Base-by-base conservation (phyloP, 2,329 filamentous ascomycete species). In the Pseudopyrenochaeta lycopersici region DNA sequence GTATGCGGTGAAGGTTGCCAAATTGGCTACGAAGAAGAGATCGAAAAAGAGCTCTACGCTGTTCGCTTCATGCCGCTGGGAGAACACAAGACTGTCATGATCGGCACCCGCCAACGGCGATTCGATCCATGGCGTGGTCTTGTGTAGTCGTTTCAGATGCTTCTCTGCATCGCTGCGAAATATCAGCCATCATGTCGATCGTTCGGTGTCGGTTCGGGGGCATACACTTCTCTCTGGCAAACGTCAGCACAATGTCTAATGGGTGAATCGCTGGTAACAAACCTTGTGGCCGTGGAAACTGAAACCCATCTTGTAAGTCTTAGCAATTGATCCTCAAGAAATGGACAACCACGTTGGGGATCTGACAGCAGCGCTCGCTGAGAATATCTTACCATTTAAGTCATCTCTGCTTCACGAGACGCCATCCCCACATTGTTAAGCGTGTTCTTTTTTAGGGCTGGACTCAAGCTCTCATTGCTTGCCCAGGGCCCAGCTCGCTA, bases 1-100 rank as follows among this genome's bases (percentile, higher is more conserved):
- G 58, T 76, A 75, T 7, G 73, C 70, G 1, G 74, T 77, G 33
- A 76, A 77, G 0, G 73, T 76, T 29, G 74, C 73, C 17, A 77
- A 61, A 47, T 77, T 77, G 39, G 74, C 74, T 15, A 67, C 66
- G 46, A 68, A 68, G 56, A 68, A 68, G 14, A 68, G 46, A 46
- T 68, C 66, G 38, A 75, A 76, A 57, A 76, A 77, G 7, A 77
- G 63, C 46, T 77, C 74, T 15, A 74, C 61, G 21, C 72, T 71
- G 47, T 72, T 75, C n/a, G 74, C 74, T 59, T 77, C 74, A 52
- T 76, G 72, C 9, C 74, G 64, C 56, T 76, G 74, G 20, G 67
- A 70, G 48, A 76, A 76, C 42, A 76, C 71, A 33, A 74, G 68
- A 2, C 65, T 52, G 35, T 74, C 64, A 39, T 71, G 63, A 45